Percentiles rank a stretch among this genome's conserved stretches.
These are phyloP conservation scores for Coleophoma crateriformis DNA, from an alignment of 2,329 filamentous ascomycete genomes.

Conservation along the genomic window DNA sequence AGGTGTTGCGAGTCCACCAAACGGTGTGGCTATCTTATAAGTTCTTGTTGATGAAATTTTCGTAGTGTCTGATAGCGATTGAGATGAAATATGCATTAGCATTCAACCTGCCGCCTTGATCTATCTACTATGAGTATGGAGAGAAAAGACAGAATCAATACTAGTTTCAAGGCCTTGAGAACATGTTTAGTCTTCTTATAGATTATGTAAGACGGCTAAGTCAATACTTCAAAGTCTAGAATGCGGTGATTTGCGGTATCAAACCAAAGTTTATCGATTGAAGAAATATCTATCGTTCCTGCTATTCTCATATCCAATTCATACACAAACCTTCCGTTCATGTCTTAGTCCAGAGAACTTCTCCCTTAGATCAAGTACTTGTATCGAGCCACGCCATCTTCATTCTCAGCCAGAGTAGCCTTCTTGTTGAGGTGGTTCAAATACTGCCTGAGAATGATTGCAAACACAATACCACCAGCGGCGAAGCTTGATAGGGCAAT, in stretches of 20 bases:
- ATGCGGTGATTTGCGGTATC: no score
- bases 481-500: conserved; percentile 2
- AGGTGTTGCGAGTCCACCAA: conserved; percentile 38
- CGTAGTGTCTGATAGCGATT: neutral
- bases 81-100: neutral
- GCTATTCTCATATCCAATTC: no score
- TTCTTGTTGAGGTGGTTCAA: neutral
- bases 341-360: no score
- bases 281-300: no score
- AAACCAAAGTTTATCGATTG: no score
- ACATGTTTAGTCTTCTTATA: no score
- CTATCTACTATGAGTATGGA: no score
- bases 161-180: no score
- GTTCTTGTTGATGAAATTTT: neutral
- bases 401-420: neutral
- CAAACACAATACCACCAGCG: neutral
- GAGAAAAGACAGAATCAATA: no score
- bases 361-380: neutral
- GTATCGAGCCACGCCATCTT: neutral
- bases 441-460: neutral
- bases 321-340: no score
- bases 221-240: no score
- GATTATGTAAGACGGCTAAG: no score
- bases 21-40: conserved; percentile 37
- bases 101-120: neutral